phyloP scores from a whole-genome alignment of 2,329 filamentous ascomycete genomes.

The Cylindrodendrum hubeiense region DNA sequence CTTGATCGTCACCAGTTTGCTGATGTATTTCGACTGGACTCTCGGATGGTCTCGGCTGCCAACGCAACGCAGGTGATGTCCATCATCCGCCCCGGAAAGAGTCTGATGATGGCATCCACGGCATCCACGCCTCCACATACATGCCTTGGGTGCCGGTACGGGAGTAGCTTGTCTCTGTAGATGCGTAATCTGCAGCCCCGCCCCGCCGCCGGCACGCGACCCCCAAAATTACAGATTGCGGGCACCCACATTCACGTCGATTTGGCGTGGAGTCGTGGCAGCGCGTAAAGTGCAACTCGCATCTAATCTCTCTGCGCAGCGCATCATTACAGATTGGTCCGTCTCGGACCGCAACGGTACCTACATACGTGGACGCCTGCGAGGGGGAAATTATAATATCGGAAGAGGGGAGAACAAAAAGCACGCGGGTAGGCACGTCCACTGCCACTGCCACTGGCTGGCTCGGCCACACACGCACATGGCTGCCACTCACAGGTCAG shows the following conservation, averaged over 20 bases:
- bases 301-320: conserved; percentile 6
- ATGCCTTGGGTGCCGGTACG: conserved; percentile 5
- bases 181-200: conserved; percentile 16
- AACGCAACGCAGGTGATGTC: neutral
- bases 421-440: conserved; percentile 1
- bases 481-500: conserved; percentile 9
- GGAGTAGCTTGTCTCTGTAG: neutral
- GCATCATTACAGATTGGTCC: neutral
- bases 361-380: conserved; percentile 6
- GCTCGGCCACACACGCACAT: neutral
- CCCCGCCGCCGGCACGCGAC: conserved; percentile 26
- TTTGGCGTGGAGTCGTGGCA: conserved; percentile 27
- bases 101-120: conserved; percentile 4
- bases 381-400: neutral
- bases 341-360: neutral
- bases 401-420: neutral
- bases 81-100: neutral
- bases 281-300: conserved; percentile 26
- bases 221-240: conserved; percentile 17
- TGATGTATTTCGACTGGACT: neutral
- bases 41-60: neutral
- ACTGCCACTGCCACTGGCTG: conserved; percentile 8
- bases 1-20: neutral
- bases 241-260: conserved; percentile 11
- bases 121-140: no score